Evolutionary conservation across 2,329 filamentous ascomycete species (phyloP).

Genomic region (Chaetomium globosum): DNA sequence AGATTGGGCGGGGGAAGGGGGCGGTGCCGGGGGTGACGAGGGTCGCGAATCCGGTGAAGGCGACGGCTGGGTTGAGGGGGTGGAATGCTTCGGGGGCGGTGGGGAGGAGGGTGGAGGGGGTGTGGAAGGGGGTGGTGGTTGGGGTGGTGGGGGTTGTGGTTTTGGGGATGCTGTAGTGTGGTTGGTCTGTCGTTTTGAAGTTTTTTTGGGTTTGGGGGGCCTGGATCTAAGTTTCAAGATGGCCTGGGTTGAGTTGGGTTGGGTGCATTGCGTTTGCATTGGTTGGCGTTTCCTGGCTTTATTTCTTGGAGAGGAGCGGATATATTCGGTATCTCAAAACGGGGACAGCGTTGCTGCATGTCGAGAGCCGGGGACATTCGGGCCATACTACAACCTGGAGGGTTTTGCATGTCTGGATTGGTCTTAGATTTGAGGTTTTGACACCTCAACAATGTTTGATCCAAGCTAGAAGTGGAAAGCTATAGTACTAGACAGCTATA

Average conservation of each 20-base stretch:
- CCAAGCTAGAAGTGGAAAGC: background rate
- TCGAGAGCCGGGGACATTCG: background rate
- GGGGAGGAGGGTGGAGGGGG: background rate
- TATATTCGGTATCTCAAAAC: background rate
- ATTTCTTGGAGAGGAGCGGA: background rate
- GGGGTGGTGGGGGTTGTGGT: constrained; percentile 6
- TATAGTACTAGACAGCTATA: background rate
- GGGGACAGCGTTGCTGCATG: background rate
- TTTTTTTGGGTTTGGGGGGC: background rate
- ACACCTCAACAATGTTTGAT: background rate
- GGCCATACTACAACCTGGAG: background rate
- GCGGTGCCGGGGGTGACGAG: constrained; percentile 58
- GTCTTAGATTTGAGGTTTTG: background rate
- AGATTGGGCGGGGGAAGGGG: constrained; percentile 55
- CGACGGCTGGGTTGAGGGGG: constrained; percentile 23
- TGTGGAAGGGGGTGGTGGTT: background rate
- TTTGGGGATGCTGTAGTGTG: background rate
- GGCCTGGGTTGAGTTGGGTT: background rate
- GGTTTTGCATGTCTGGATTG: background rate
- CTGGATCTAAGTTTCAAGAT: background rate
- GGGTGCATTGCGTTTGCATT: constrained; percentile 4
- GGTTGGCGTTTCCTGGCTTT: background rate
- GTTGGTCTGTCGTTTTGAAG: too few species aligned
- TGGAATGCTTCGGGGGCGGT: background rate
- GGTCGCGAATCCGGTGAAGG: constrained; percentile 51